Conservation (phyloP, 1,284 basidiomycete species). For the Chalciporus piperatoides region DNA sequence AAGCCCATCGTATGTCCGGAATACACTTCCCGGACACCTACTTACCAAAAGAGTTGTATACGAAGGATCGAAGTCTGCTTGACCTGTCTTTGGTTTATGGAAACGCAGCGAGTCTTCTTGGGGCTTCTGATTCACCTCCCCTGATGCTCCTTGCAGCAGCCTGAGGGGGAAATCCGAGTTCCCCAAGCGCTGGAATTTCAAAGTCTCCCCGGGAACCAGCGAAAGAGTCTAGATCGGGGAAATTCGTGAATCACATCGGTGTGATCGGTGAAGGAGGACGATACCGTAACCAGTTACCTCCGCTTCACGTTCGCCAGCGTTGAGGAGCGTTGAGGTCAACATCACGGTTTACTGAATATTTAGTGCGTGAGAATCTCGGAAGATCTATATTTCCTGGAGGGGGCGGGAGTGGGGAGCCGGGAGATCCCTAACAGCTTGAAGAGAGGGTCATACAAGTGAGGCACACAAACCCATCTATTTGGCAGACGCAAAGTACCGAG, state of each 20-base stretch:
- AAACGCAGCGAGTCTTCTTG: constrained; percentile 40
- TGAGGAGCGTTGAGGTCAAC: constrained; percentile 25
- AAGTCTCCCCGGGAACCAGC: constrained; percentile 39
- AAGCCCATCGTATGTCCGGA: constrained; percentile 2
- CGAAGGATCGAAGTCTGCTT: constrained; percentile 19
- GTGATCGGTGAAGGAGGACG: constrained; percentile 16
- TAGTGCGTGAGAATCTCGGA: constrained; percentile 17
- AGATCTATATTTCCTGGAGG: constrained; percentile 13
- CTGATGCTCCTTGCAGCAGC: constrained; percentile 41
- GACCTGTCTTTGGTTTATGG: constrained; percentile 36
- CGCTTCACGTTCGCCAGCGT: constrained; percentile 17
- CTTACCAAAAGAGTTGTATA: constrained; percentile 16
- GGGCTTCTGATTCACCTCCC: constrained; percentile 45
- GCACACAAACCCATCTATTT: background rate
- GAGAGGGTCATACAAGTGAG: background rate
- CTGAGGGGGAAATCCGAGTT: constrained; percentile 39
- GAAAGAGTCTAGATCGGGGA: constrained; percentile 31
- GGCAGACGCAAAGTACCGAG: constrained; percentile 3
- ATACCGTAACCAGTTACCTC: constrained; percentile 19
- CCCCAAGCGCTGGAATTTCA: constrained; percentile 43
- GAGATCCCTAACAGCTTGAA: constrained; percentile 14
- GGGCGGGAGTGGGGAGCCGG: constrained; percentile 15
- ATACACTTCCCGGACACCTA: constrained; percentile 10
- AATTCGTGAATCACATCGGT: constrained; percentile 7
- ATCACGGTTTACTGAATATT: constrained; percentile 7